phyloP scores from a whole-genome alignment of 192 early-diverging fungal species.

The Entomortierella chlamydospora region DNA sequence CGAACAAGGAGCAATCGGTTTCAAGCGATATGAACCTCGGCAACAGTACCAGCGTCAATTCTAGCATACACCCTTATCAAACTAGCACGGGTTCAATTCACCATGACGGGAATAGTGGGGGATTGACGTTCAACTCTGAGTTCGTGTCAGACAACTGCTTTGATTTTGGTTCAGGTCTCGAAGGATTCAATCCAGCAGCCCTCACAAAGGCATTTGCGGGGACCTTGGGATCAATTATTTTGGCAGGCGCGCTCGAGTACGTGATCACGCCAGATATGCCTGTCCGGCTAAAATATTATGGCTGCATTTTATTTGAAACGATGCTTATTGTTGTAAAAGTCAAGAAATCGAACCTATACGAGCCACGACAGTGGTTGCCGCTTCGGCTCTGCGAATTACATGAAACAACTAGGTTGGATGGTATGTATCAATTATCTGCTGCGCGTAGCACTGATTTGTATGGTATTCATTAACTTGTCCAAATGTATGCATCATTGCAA shows the following conservation, averaged over 20 bases:
- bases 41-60: neutral
- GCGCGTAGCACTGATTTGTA: no score
- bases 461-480: neutral
- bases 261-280: constrained; percentile 52
- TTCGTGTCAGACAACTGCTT: neutral
- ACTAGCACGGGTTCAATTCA: neutral
- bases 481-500: no score
- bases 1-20: neutral
- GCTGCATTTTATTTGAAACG: constrained; percentile 71
- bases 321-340: constrained; percentile 70
- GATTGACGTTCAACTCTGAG: neutral
- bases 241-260: constrained; percentile 61
- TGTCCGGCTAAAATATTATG: constrained; percentile 61
- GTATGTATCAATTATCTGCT: constrained; percentile 16
- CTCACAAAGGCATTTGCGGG: constrained; percentile 50
- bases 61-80: neutral
- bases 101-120: neutral
- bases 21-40: neutral
- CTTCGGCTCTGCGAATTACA: constrained; percentile 68
- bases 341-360: constrained; percentile 59
- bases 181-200: constrained; percentile 10
- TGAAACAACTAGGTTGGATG: constrained; percentile 54
- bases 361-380: constrained; percentile 76
- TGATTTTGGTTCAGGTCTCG: constrained; percentile 8
- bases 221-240: constrained; percentile 51